phyloP scores from a whole-genome alignment of 345 rosid genomes.

The Gossypium stocksii region DNA sequence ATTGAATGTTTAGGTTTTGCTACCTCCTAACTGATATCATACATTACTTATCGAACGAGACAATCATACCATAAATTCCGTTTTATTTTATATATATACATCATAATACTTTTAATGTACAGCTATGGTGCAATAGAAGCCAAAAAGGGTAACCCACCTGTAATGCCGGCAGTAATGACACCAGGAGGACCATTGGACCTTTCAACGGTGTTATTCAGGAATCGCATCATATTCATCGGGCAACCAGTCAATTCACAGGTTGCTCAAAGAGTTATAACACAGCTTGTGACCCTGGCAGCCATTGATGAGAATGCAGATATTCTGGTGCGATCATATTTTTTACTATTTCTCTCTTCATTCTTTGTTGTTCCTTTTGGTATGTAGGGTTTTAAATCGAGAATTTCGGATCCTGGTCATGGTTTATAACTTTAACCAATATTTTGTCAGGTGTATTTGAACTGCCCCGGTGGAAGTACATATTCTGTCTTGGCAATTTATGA shows the following conservation, averaged over 20 bases:
- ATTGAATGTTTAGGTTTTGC: not conserved
- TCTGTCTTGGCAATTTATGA: slow-evolving; percentile 89
- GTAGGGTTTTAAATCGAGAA: not conserved
- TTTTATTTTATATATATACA: not conserved
- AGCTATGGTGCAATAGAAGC: slow-evolving; percentile 34
- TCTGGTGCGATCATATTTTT: slow-evolving; percentile 42
- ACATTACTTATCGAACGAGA: not conserved
- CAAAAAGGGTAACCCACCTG: slow-evolving; percentile 68
- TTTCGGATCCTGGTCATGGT: not conserved
- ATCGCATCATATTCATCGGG: slow-evolving; percentile 86
- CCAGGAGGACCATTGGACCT: slow-evolving; percentile 91
- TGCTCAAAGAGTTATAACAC: slow-evolving; percentile 89
- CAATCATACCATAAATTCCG: not conserved
- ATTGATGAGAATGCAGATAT: slow-evolving; percentile 84
- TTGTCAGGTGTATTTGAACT: slow-evolving; percentile 72
- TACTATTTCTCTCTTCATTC: not conserved
- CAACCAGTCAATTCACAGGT: slow-evolving; percentile 76
- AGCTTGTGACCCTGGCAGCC: slow-evolving; percentile 84
- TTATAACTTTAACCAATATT: slow-evolving; percentile 14
- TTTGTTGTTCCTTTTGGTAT: not conserved
- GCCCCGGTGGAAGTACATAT: slow-evolving; percentile 92
- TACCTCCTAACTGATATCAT: not conserved
- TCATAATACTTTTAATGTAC: not conserved
- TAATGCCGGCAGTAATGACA: slow-evolving; percentile 83
- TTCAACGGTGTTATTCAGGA: slow-evolving; percentile 72